phyloP scores from a whole-genome alignment of 179 eudicot genomes.

The Silene coronaria region DNA sequence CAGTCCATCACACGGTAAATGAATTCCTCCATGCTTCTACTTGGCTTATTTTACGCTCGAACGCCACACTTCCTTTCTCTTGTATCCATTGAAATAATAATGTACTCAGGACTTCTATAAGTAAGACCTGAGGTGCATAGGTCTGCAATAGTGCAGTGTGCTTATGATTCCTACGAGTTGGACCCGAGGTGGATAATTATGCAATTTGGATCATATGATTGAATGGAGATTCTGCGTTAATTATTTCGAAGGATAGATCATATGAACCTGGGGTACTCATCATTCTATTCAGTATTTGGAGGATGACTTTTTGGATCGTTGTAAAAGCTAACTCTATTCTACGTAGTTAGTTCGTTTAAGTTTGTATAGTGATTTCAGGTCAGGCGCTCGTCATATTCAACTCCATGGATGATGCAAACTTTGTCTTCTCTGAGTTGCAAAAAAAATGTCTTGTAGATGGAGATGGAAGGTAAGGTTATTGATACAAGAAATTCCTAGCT shows the following conservation, averaged over 20 bases:
- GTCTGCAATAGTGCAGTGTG: no score
- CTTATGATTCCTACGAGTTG: no score
- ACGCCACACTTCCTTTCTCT: no score
- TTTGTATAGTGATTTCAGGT: conserved; percentile 20
- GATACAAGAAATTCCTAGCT: background rate
- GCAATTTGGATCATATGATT: no score
- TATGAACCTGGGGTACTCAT: no score
- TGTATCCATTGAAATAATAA: no score
- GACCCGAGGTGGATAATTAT: no score
- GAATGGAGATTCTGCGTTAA: no score
- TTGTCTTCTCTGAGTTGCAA: conserved; percentile 17
- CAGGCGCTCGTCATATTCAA: conserved; percentile 30
- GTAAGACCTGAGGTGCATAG: no score
- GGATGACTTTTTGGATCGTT: background rate
- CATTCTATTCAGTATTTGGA: no score
- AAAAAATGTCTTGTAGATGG: conserved; percentile 26
- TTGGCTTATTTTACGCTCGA: background rate
- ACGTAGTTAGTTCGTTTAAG: background rate
- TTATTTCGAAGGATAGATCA: no score
- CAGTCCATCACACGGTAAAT: conserved; percentile 26
- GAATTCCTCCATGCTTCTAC: background rate
- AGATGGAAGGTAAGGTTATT: conserved; percentile 27
- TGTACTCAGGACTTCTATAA: no score
- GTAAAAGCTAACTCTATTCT: background rate
- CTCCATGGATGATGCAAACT: conserved; percentile 20